These are phyloP conservation scores for Rhizoclosmatium globosum DNA, from an alignment of 192 early-diverging fungal species.

Conservation along the genomic window DNA sequence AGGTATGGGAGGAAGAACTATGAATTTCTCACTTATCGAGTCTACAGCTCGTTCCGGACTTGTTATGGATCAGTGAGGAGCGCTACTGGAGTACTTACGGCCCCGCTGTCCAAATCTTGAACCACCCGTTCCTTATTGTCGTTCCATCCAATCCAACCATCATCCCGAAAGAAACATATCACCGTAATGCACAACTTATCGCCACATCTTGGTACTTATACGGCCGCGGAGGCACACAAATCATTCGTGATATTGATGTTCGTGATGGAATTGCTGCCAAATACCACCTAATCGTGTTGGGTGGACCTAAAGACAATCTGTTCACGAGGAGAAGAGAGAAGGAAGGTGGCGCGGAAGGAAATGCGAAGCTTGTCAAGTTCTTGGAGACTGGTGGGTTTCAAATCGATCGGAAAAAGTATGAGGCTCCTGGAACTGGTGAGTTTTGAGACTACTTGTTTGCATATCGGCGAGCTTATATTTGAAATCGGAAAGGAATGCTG, in stretches of 20 bases:
- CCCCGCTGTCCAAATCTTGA: constrained; percentile 56
- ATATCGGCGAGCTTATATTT: not conserved
- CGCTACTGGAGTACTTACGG: constrained; percentile 72
- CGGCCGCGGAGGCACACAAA: constrained; percentile 66
- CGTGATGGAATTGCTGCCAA: constrained; percentile 44
- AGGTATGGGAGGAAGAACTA: constrained; percentile 24
- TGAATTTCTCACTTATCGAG: not conserved
- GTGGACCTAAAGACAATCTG: constrained; percentile 64
- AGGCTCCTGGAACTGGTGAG: constrained; percentile 57
- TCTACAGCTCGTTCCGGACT: constrained; percentile 41
- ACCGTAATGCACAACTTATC: constrained; percentile 64
- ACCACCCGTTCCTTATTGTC: constrained; percentile 61
- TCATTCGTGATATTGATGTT: constrained; percentile 65
- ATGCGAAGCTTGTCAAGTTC: constrained; percentile 52
- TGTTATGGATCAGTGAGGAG: constrained; percentile 57
- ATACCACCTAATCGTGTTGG: constrained; percentile 70
- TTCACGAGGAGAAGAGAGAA: constrained; percentile 50
- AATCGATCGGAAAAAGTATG: constrained; percentile 53
- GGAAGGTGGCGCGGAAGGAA: constrained; percentile 63
- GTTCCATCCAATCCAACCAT: constrained; percentile 45
- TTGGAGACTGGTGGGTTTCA: constrained; percentile 50
- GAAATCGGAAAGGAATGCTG: constrained; percentile 44
- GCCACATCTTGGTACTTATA: constrained; percentile 73
- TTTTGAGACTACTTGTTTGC: not conserved
- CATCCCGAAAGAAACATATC: constrained; percentile 36